phyloP scores from a whole-genome alignment of 129 eudicot genomes.

The Arctium minus region DNA sequence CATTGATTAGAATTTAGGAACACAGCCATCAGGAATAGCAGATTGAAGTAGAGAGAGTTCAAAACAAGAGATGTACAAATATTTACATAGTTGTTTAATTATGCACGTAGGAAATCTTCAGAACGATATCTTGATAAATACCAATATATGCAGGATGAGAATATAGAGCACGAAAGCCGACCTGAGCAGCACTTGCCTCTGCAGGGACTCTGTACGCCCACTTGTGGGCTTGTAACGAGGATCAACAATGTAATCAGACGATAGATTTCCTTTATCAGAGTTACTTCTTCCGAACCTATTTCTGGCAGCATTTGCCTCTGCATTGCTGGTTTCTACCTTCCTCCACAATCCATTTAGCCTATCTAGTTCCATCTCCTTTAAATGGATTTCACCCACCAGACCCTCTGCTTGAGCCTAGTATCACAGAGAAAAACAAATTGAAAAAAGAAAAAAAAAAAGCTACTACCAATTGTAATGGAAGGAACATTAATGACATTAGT shows the following conservation, averaged over 20 bases:
- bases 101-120: constrained; percentile 24
- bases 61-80: background rate
- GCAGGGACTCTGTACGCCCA: constrained; percentile 60
- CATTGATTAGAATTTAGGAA: background rate
- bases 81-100: constrained; percentile 15
- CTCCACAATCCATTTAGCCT: constrained; percentile 63
- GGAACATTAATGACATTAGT: background rate
- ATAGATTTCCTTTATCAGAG: constrained; percentile 40
- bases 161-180: constrained; percentile 89
- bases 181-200: constrained; percentile 84
- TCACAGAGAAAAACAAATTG: constrained; percentile 3
- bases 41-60: background rate
- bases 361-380: constrained; percentile 81
- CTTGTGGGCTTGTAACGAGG: constrained; percentile 52
- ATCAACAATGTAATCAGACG: constrained; percentile 52
- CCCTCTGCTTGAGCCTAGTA: constrained; percentile 89
- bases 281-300: constrained; percentile 56
- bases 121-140: constrained; percentile 74
- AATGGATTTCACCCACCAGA: constrained; percentile 65
- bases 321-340: constrained; percentile 45
- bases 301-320: constrained; percentile 56
- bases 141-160: constrained; percentile 65
- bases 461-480: background rate
- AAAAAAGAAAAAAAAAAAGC: background rate
- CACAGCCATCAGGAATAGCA: constrained; percentile 3